Base-by-base conservation (phyloP, 140 eudicot species). In the Oenanthe javanica region DNA sequence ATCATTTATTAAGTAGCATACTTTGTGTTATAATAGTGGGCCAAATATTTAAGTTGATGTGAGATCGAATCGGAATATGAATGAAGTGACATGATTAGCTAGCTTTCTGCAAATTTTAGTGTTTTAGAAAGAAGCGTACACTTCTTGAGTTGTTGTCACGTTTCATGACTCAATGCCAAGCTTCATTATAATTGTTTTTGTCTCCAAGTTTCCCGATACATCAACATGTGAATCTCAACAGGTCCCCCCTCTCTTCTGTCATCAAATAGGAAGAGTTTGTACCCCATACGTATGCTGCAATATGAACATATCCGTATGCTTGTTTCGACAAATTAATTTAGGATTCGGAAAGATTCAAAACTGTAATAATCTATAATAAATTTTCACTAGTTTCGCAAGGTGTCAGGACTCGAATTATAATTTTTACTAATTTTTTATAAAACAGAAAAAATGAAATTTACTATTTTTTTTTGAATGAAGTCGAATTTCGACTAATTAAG, bases 111-210 rank as follows among this genome's bases (percentile, higher is more conserved):
- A 59, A 59, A 16, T 21, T 23, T 19, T 19, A 1, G 27, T 59
- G 31, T 19, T 59, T 5, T 16, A 8, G 2, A 59, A 21, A 9
- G 10, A 21, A 6, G 67, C 21, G 31, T 59, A 59, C 67, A 59
- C 11, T 59, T 21, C 10, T 55, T 57, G n/a, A 31, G 36, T 31
- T 31, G 36, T 31, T 31, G 36, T 31, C 36, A 31, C 36, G 36
- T 31, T 5, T n/a, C 31, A 6, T 59, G n/a, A n/a, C 69, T n/a
- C 69, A 21, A 9, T n/a, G 36, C 69, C 69, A 61, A 61, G 69
- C 69, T 61, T n/a, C 69, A 8, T 36, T n/a, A 61, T 61, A 61
- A 61, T 61, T 61, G 69, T 36, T 61, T 61, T 61, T 61, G 69
- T 61, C 36, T 61, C 69, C 69, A n/a, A 61, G 69, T 9, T 61